Evolutionary conservation across 1,284 basidiomycete genomes (phyloP), one percentile per base, ranked within the genome.

Genomic region (Marasmius sp.): DNA sequence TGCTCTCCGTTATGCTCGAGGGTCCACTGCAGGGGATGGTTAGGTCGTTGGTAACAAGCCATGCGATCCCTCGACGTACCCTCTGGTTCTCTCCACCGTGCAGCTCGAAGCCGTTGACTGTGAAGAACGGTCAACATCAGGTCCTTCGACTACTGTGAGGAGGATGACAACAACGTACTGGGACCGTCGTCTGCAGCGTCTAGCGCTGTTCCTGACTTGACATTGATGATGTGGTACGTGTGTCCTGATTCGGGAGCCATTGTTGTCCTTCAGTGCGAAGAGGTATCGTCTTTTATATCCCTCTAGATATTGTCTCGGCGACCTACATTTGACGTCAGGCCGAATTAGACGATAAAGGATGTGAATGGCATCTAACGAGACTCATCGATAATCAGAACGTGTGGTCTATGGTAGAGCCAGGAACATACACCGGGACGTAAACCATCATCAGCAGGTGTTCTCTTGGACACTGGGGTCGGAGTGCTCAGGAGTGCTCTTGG

Each of bases 211-310:
- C 57, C 61, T 37, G 64, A 61, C 58, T 66, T 67, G 61, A 41
- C 65, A 62, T 72, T 72, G 58, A 69, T 41, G 56, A 72, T 48
- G 50, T 63, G 59, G 61, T 72, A 72, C n/a, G 43, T 56, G 18
- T 38, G 41, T 7, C 68, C 68, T 33, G 58, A 41, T 54, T 68
- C 37, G 43, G 68, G 49, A n/a, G n/a, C 34, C 18, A 51, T 56
- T n/a, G 45, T 47, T 47, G 27, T 27, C 27, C 5, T 27, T 27
- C 27, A 27, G 27, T 27, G 27, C 5, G 27, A 27, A 27, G 27
- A 27, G 2, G 27, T 5, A 27, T 27, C 27, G 27, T 27, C 27
- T 27, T 27, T 27, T 27, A 27, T 27, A 27, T 27, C 27, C 27
- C 27, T 27, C 27, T 27, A 5, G 27, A 27, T 2, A 2, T 27